A percentile compares a stretch with the other conserved stretches of the same genome.
These are phyloP conservation scores for Terana coerulea DNA, from an alignment of 768 basidiomycete genomes.

Conservation along the genomic window DNA sequence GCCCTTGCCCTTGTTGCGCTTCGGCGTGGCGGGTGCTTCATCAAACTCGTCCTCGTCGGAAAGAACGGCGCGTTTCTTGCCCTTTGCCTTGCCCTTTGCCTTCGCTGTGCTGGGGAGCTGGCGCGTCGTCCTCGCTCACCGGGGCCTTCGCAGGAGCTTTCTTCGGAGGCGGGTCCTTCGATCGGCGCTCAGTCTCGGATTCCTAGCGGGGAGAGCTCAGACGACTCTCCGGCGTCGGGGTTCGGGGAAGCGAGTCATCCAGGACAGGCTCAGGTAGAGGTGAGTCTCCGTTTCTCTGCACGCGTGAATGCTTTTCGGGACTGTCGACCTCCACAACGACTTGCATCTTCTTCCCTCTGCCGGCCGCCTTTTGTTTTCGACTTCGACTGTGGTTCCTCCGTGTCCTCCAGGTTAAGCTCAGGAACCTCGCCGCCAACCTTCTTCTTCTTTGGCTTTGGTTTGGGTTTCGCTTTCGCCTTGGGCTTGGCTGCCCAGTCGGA, in stretches of 20 bases:
- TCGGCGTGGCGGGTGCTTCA: background rate
- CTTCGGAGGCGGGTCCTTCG: background rate
- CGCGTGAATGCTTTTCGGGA: background rate
- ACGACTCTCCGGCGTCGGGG: background rate
- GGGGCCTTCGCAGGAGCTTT: background rate
- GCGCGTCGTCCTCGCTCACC: too few relatives aligned
- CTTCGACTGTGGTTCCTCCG: background rate
- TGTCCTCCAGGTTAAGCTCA: slow-evolving; percentile 9
- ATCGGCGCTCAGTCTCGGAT: background rate
- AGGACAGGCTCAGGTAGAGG: background rate
- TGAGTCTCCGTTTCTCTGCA: background rate
- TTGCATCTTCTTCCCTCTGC: slow-evolving; percentile 7
- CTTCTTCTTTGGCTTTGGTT: slow-evolving; percentile 12
- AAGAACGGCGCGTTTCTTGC: slow-evolving; percentile 17
- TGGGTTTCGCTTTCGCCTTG: slow-evolving; percentile 17
- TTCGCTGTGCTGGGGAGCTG: background rate
- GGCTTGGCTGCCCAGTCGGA: slow-evolving; percentile 14
- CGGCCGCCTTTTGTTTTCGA: background rate
- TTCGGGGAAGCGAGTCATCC: background rate
- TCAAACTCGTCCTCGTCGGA: slow-evolving; percentile 2
- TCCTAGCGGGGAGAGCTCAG: slow-evolving; percentile 1
- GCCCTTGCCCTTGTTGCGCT: slow-evolving; percentile 7
- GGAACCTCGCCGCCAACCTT: too few relatives aligned
- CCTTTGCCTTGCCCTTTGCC: slow-evolving; percentile 2
- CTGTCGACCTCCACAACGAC: slow-evolving; percentile 7